A percentile compares a stretch with the other conserved stretches of the same genome.
These are phyloP conservation scores for Botryotinia convoluta DNA, from an alignment of 2,329 filamentous ascomycete species.

Conservation along the genomic window DNA sequence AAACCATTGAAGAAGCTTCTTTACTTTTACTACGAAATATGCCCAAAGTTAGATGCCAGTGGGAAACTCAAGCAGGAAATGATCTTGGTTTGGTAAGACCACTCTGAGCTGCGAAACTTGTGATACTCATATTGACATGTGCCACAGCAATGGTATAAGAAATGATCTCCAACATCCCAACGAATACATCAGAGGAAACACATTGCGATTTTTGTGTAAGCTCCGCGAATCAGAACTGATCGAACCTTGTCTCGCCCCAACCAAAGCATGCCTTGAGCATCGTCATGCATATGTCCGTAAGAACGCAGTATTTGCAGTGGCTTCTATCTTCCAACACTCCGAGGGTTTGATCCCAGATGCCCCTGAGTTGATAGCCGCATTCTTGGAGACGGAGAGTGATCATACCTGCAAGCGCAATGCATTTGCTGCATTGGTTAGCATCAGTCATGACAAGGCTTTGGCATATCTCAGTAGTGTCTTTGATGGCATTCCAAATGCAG, in stretches of 20 bases:
- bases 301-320: conserved; percentile 92
- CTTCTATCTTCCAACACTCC: conserved; percentile 88
- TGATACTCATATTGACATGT: background rate
- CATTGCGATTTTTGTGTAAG: conserved; percentile 96
- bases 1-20: conserved; percentile 96
- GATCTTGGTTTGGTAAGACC: conserved; percentile 89
- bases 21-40: conserved; percentile 99
- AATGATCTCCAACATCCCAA: conserved; percentile 97
- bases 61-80: conserved; percentile 99
- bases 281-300: conserved; percentile 97
- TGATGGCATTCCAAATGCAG: conserved; percentile 89
- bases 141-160: conserved; percentile 86
- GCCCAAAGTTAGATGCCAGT: conserved; percentile 85
- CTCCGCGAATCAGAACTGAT: conserved; percentile 93
- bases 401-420: conserved; percentile 97
- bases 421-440: conserved; percentile 84
- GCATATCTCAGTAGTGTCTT: conserved; percentile 86
- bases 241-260: conserved; percentile 90
- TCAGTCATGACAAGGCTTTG: conserved; percentile 90
- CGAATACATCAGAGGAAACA: conserved; percentile 97
- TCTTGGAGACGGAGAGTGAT: conserved; percentile 88
- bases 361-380: conserved; percentile 83
- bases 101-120: conserved; percentile 4
- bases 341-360: conserved; percentile 93
- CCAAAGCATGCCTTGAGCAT: conserved; percentile 89